Conservation (phyloP, 129 eudicot genomes). For the Lactuca sativa region DNA sequence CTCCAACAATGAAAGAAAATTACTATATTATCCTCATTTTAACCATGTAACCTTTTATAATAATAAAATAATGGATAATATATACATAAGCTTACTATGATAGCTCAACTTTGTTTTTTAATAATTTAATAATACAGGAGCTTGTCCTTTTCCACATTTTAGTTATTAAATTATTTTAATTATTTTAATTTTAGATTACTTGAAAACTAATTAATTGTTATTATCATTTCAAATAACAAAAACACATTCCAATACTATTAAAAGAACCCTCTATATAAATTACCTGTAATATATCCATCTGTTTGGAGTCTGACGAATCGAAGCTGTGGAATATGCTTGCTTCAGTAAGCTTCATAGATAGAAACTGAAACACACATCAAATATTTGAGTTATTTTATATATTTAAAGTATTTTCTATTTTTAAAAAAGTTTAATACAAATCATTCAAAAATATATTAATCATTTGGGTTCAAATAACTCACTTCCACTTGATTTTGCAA, state of each 20-base stretch:
- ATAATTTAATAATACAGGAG: too few species aligned
- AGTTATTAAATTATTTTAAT: too few species aligned
- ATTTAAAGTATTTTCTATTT: not conserved
- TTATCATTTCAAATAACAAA: too few species aligned
- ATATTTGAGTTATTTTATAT: not conserved
- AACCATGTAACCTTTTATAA: too few species aligned
- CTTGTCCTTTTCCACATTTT: too few species aligned
- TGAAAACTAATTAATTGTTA: too few species aligned
- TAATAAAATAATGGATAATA: too few species aligned
- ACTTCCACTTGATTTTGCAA: slow-evolving; percentile 96
- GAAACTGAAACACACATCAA: slow-evolving; percentile 56
- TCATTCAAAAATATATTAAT: not conserved
- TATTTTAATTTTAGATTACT: too few species aligned
- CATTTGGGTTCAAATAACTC: slow-evolving; percentile 8
- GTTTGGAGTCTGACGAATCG: slow-evolving; percentile 50
- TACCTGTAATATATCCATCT: slow-evolving; percentile 61
- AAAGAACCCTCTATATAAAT: not conserved
- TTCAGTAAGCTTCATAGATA: slow-evolving; percentile 81
- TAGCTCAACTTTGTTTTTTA: too few species aligned
- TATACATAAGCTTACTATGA: too few species aligned
- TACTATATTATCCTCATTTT: too few species aligned
- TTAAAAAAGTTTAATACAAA: not conserved
- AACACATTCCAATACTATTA: not conserved
- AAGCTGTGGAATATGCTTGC: slow-evolving; percentile 69
- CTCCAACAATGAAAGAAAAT: too few species aligned